Conservation (phyloP, 257 asterid genomes). For the Coffea eugenioides region DNA sequence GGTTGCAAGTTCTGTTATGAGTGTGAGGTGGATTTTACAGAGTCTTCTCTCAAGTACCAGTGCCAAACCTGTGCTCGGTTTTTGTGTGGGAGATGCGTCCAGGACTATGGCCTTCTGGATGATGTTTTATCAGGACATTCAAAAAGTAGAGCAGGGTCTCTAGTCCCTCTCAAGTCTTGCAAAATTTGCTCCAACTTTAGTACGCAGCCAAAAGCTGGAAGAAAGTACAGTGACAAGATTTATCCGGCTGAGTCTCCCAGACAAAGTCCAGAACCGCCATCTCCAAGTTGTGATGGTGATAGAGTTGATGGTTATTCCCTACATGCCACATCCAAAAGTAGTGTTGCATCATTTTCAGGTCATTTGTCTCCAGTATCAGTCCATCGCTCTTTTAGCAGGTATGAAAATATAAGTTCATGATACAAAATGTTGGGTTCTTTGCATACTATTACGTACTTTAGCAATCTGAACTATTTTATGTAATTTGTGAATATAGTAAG, state of each 20-base stretch:
- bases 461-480: neutral
- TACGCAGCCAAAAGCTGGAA: conserved; percentile 32
- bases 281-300: conserved; percentile 79
- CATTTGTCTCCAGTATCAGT: conserved; percentile 45
- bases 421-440: neutral
- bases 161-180: conserved; percentile 42
- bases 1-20: conserved; percentile 35
- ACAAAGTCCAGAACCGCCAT: conserved; percentile 70
- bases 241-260: conserved; percentile 81
- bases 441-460: neutral
- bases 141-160: conserved; percentile 23
- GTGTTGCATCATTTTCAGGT: conserved; percentile 43
- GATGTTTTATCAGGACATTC: conserved; percentile 29
- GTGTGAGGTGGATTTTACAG: conserved; percentile 41
- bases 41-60: conserved; percentile 45
- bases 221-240: conserved; percentile 58
- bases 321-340: conserved; percentile 43
- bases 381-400: conserved; percentile 72
- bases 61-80: conserved; percentile 61
- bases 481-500: neutral
- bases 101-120: conserved; percentile 34
- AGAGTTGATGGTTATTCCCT: conserved; percentile 49
- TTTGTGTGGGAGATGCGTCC: conserved; percentile 57
- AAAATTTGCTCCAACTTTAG: conserved; percentile 47
- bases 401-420: neutral